Conservation (phyloP, 2,329 filamentous ascomycete genomes). For the Exophiala lecanii-corni region DNA sequence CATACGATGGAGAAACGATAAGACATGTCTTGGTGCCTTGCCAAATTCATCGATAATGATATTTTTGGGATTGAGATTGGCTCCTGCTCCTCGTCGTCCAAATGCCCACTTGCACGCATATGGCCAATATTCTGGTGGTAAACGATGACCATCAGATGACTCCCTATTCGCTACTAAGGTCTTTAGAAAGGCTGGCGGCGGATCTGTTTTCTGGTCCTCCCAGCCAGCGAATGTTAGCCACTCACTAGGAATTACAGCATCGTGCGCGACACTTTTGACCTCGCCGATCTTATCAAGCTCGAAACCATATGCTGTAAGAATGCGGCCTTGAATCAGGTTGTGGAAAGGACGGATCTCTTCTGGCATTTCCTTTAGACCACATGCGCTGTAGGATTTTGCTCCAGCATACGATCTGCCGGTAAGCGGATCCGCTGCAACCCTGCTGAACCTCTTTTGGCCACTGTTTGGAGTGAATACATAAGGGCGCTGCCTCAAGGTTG, state of each 20-base stretch:
- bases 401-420: too few relatives aligned
- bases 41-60: conserved; percentile 7
- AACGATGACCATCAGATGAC: conserved; percentile 7
- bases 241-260: conserved; percentile 9
- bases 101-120: conserved; percentile 13
- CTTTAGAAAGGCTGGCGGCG: conserved; percentile 14
- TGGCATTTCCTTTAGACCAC: too few relatives aligned
- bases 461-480: too few relatives aligned
- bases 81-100: conserved; percentile 1
- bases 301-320: too few relatives aligned
- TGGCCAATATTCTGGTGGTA: conserved; percentile 9
- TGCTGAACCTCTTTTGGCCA: too few relatives aligned
- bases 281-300: conserved; percentile 9
- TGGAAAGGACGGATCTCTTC: too few relatives aligned
- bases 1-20: background rate
- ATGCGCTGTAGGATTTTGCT: too few relatives aligned
- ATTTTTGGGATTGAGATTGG: conserved; percentile 4
- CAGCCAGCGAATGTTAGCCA: conserved; percentile 14
- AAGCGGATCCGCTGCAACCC: too few relatives aligned
- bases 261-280: background rate
- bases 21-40: background rate
- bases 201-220: background rate
- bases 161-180: conserved; percentile 16
- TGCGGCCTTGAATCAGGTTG: too few relatives aligned
- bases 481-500: too few relatives aligned